Conservation (phyloP, 1,284 basidiomycete genomes). For the Pterulicium gracile region DNA sequence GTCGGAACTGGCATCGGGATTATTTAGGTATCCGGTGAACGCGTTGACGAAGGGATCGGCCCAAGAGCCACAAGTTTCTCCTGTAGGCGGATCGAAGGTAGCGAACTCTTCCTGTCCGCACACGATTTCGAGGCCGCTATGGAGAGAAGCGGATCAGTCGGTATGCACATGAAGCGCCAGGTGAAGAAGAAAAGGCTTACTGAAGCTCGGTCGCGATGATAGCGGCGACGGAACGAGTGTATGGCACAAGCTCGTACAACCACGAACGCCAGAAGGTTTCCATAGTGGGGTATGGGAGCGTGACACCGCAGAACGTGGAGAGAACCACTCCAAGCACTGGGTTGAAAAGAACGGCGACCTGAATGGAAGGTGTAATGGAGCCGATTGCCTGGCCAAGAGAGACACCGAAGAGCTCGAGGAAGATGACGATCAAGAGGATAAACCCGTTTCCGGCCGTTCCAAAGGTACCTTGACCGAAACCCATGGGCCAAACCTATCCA, state of each 20-base stretch:
- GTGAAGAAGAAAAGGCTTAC: constrained; percentile 22
- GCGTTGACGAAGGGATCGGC: constrained; percentile 52
- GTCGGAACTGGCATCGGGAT: constrained; percentile 43
- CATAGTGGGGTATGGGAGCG: constrained; percentile 63
- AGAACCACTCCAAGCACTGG: constrained; percentile 67
- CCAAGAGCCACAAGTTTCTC: constrained; percentile 68
- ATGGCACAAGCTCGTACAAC: constrained; percentile 63
- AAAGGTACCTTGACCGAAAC: constrained; percentile 54
- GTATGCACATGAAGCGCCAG: not conserved
- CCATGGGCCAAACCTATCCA: constrained; percentile 65
- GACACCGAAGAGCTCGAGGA: constrained; percentile 71
- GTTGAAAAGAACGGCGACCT: constrained; percentile 74
- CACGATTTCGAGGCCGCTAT: constrained; percentile 52
- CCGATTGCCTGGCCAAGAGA: constrained; percentile 69
- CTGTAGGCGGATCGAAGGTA: constrained; percentile 59
- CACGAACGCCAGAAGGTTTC: constrained; percentile 67
- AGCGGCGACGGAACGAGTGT: constrained; percentile 62
- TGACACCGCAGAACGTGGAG: constrained; percentile 72
- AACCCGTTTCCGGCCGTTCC: constrained; percentile 64
- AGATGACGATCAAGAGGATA: constrained; percentile 59
- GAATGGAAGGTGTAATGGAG: constrained; percentile 64
- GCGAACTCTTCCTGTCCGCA: constrained; percentile 64
- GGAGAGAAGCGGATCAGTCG: not conserved
- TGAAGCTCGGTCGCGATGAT: constrained; percentile 77
- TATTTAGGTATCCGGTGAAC: constrained; percentile 73